Evolutionary conservation across 495 filamentous ascomycete genomes (phyloP).

Genomic region (Hypoxylon perforatum): DNA sequence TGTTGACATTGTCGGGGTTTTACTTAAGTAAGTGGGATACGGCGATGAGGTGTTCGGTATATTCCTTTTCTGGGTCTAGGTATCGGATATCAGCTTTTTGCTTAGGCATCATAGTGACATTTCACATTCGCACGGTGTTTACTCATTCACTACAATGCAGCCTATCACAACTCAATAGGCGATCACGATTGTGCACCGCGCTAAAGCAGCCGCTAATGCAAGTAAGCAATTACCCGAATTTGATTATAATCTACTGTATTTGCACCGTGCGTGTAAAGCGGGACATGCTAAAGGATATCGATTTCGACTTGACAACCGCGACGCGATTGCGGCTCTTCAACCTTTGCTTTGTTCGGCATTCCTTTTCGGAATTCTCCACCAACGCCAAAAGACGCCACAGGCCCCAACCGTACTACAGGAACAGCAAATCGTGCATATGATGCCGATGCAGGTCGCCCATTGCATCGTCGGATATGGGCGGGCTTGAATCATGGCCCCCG

Average conservation of each 20-base stretch:
- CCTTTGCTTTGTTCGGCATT: too few relatives aligned
- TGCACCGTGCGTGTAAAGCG: slow-evolving; percentile 28
- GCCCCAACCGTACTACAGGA: too few relatives aligned
- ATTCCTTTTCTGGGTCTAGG: too few relatives aligned
- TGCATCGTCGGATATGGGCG: slow-evolving; percentile 13
- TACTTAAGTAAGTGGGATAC: too few relatives aligned
- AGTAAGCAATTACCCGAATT: neutral
- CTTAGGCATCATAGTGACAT: too few relatives aligned
- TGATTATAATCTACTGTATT: neutral
- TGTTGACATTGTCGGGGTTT: too few relatives aligned
- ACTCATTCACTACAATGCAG: too few relatives aligned
- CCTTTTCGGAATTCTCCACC: slow-evolving; percentile 1
- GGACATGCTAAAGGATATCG: neutral
- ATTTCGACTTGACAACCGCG: slow-evolving; percentile 8
- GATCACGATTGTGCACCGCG: too few relatives aligned
- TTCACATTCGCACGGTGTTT: too few relatives aligned
- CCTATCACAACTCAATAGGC: too few relatives aligned
- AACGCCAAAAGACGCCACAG: neutral
- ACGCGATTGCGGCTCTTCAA: neutral
- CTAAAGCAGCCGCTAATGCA: neutral
- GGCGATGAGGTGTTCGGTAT: too few relatives aligned
- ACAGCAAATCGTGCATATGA: slow-evolving; percentile 11
- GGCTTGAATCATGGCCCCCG: slow-evolving; percentile 36
- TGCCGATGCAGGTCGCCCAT: slow-evolving; percentile 20
- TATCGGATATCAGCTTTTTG: too few relatives aligned